Base-by-base conservation (phyloP, 306 rosid genomes). In the Casuarina equisetifolia region DNA sequence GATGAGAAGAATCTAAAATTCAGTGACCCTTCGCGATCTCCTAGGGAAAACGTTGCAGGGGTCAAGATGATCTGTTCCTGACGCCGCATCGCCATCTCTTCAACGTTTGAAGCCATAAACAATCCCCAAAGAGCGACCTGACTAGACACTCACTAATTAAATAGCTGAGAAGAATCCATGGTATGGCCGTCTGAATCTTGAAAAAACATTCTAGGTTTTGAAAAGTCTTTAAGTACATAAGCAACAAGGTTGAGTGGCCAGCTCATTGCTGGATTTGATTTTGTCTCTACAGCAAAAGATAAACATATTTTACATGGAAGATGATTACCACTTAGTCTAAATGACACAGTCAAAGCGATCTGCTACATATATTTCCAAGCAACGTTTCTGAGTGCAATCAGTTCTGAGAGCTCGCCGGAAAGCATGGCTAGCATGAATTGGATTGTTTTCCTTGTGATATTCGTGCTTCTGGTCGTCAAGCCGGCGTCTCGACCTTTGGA, bases 381-480 rank as follows among this genome's bases (percentile, higher is more conserved):
- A 78, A 64, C 72, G 83, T 82, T 55, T 15, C 51, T 49, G 38
- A 61, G 38, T 39, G 8, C 4, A 6, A 2, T 57, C 12, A 57
- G 63, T 57, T 57, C 20, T 57, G 63, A n/a, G 5, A 13, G 55
- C 55, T 15, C 5, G 55, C 16, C 9, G 63, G 8, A 7, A 61
- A 54, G 46, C 54, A 85, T 86, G 90, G 80, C 45, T 0, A 81
- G 63, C 78, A 6, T 74, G 55, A 86, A 84, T n/a, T 38, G 16
- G 25, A 1, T 80, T n/a, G 13, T 25, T 12, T 79, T 59, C 39
- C 13, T 84, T n/a, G 38, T 70, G 12, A 1, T 86, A 10, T 0
- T 78, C 35, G 20, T 7, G 77, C 35, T 81, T 7, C 12, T 83
- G 11, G 73, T 71, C 55, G 51, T 39, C 12, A 78, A 72, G 46